phyloP scores from a whole-genome alignment of 2,329 filamentous ascomycete species.

The Thelonectria blattea region DNA sequence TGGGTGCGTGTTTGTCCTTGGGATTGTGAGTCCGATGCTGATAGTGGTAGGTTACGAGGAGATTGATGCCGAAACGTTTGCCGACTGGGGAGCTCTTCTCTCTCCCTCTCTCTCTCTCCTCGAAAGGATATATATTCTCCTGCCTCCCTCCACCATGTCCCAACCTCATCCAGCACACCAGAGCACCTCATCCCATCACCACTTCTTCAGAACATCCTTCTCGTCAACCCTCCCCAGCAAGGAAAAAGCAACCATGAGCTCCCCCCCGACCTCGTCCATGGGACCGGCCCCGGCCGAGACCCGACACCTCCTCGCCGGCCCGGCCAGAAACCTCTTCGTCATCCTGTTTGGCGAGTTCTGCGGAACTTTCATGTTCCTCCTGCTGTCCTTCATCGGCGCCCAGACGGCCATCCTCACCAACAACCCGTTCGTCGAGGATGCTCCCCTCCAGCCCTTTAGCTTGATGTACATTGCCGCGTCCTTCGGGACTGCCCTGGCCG shows the following conservation, averaged over 20 bases:
- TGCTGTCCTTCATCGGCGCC: constrained; percentile 50
- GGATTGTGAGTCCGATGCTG: too few species aligned
- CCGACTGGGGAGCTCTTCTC: too few species aligned
- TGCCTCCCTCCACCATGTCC: not conserved
- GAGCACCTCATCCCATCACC: not conserved
- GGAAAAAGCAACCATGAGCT: not conserved
- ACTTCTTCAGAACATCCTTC: not conserved
- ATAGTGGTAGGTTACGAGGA: too few species aligned
- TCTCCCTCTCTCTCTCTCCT: not conserved
- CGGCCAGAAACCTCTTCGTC: constrained; percentile 45
- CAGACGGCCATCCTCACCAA: constrained; percentile 46
- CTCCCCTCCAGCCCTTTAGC: constrained; percentile 42
- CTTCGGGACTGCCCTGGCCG: constrained; percentile 57
- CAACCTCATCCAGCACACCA: not conserved
- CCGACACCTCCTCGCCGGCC: constrained; percentile 9
- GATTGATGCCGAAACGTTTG: too few species aligned
- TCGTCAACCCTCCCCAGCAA: not conserved
- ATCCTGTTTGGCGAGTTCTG: constrained; percentile 57
- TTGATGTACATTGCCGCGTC: constrained; percentile 57
- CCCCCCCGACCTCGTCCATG: constrained; percentile 15
- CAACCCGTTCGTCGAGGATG: constrained; percentile 31
- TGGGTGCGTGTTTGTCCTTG: too few species aligned
- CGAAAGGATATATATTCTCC: not conserved
- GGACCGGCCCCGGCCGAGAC: constrained; percentile 13
- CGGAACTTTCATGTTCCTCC: constrained; percentile 60